These are phyloP conservation scores for Arabidopsis hybrid DNA, from an alignment of 441 rosid species.

Conservation along the genomic window DNA sequence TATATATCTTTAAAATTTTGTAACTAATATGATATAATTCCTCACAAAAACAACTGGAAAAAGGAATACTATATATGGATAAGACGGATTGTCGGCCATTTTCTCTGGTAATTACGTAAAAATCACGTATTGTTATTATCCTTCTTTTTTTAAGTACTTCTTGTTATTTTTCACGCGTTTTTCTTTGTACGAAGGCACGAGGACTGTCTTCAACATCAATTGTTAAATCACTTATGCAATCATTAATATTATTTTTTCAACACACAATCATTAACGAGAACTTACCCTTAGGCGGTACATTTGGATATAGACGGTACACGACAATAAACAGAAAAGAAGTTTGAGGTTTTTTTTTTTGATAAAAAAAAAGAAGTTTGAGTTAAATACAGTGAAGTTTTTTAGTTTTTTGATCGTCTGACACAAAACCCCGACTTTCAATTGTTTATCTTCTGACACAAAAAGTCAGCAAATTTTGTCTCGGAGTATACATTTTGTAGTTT, in stretches of 20 bases:
- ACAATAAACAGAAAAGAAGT: not conserved
- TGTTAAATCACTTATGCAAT: not conserved
- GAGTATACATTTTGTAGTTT: not conserved
- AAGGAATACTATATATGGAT: not conserved
- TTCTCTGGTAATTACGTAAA: not conserved
- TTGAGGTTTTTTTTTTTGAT: not conserved
- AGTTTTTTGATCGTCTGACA: not conserved
- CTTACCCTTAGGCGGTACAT: not conserved
- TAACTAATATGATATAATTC: too few species aligned
- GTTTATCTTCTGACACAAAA: not conserved
- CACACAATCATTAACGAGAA: not conserved
- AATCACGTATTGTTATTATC: not conserved
- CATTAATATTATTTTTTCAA: not conserved
- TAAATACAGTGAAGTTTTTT: not conserved
- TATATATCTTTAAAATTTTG: not conserved
- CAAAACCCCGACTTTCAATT: not conserved
- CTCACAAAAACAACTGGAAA: not conserved
- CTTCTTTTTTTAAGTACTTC: not conserved
- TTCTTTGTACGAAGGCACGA: not conserved
- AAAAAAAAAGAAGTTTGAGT: too few species aligned
- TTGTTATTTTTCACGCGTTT: constrained; percentile 12
- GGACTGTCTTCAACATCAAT: not conserved
- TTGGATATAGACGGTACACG: not conserved
- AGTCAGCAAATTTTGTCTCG: constrained; percentile 11
- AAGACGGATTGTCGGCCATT: constrained; percentile 6